These are phyloP conservation scores for Corynespora cassiicola DNA, from an alignment of 2,329 filamentous ascomycete genomes.

Conservation along the genomic window DNA sequence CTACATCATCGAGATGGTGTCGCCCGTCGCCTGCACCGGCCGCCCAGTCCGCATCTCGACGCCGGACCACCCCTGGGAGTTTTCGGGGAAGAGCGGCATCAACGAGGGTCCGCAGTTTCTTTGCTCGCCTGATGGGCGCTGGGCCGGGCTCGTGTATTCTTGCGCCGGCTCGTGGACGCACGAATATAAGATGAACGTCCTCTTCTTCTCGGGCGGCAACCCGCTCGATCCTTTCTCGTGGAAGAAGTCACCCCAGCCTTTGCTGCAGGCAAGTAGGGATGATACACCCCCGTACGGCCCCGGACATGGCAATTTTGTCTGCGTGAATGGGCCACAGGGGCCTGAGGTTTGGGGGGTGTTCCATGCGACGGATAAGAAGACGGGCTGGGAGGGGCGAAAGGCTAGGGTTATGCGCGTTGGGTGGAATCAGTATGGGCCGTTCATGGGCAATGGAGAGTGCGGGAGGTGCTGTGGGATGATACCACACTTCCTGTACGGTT, in stretches of 20 bases:
- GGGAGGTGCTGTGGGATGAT: constrained; percentile 39
- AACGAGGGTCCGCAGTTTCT: constrained; percentile 54
- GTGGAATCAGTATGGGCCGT: constrained; percentile 44
- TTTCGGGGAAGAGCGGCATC: constrained; percentile 48
- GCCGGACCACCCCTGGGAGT: constrained; percentile 50
- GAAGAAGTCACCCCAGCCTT: constrained; percentile 47
- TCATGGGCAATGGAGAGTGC: constrained; percentile 51
- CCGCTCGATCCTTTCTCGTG: constrained; percentile 47
- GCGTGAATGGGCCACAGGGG: constrained; percentile 38
- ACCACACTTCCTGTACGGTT: constrained; percentile 38
- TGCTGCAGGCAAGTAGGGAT: constrained; percentile 44
- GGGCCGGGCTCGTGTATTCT: constrained; percentile 54
- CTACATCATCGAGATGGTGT: constrained; percentile 49
- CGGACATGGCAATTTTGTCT: constrained; percentile 54
- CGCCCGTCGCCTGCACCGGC: constrained; percentile 43
- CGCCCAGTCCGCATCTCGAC: constrained; percentile 48
- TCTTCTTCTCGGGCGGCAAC: constrained; percentile 49
- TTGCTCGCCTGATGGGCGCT: constrained; percentile 41
- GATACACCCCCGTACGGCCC: constrained; percentile 52
- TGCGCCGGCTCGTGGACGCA: constrained; percentile 56
- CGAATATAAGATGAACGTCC: constrained; percentile 56
- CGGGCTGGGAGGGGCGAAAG: constrained; percentile 54
- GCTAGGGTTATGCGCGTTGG: constrained; percentile 53
- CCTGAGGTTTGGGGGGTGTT: constrained; percentile 53
- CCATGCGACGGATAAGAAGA: constrained; percentile 54